phyloP scores from a whole-genome alignment of 352 stramenopile genomes.

The Hyaloperonospora arabidopsidis region DNA sequence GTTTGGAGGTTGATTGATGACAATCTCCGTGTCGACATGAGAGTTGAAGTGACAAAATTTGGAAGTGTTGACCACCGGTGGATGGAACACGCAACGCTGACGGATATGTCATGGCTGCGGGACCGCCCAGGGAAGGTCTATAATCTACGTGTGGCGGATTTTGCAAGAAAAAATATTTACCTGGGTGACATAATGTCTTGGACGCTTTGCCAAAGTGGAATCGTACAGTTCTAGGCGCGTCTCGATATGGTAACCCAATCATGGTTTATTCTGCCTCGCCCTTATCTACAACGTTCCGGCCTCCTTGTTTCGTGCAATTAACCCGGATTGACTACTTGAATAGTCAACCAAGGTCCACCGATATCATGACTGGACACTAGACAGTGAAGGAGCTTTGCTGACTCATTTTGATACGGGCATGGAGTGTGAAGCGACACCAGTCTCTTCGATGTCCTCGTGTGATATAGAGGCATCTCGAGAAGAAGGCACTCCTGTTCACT shows the following conservation, averaged over 20 bases:
- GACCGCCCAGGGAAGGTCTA: neutral
- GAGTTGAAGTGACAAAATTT: neutral
- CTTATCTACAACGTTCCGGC: neutral
- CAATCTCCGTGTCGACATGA: neutral
- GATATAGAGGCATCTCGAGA: neutral
- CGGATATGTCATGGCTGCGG: neutral
- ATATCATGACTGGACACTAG: too few species aligned
- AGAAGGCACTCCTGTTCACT: neutral
- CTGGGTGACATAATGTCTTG: too few species aligned
- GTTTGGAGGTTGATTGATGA: neutral
- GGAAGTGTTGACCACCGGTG: too few species aligned
- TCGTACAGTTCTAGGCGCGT: too few species aligned
- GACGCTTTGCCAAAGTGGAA: too few species aligned
- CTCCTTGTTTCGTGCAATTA: too few species aligned
- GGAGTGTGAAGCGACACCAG: neutral
- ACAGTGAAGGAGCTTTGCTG: too few species aligned
- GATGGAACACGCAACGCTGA: neutral
- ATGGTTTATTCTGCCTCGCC: neutral
- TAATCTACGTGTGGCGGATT: too few species aligned
- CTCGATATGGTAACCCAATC: too few species aligned
- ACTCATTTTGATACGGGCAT: neutral
- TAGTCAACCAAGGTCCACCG: too few species aligned
- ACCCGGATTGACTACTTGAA: too few species aligned
- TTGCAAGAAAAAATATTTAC: neutral
- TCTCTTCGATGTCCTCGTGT: neutral